phyloP scores from a whole-genome alignment of 345 rosid genomes.

The Linum lewisii region DNA sequence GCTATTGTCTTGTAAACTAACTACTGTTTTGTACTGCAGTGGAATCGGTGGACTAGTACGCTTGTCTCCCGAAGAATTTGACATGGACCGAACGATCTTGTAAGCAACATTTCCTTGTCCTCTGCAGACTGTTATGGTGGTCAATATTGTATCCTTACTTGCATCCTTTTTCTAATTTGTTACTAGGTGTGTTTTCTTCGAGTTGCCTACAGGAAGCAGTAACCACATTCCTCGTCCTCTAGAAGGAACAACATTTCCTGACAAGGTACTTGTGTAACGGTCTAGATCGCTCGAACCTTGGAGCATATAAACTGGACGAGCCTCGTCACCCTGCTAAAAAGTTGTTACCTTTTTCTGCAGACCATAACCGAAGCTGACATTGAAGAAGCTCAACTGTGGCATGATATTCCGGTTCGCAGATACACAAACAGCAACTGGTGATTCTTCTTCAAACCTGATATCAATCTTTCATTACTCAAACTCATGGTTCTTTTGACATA shows the following conservation, averaged over 20 bases:
- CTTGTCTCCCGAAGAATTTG: background rate
- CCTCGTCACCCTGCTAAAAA: background rate
- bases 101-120: background rate
- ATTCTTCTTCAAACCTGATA: background rate
- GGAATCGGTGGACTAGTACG: slow-evolving; percentile 13
- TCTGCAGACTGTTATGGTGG: background rate
- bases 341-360: slow-evolving; percentile 2
- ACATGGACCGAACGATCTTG: background rate
- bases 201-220: background rate
- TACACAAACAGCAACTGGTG: background rate
- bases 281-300: background rate
- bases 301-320: background rate
- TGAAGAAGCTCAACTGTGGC: slow-evolving; percentile 7
- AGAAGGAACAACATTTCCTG: slow-evolving; percentile 12
- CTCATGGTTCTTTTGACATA: too few relatives aligned
- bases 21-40: background rate
- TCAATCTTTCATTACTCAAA: background rate
- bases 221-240: slow-evolving; percentile 15
- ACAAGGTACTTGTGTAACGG: background rate
- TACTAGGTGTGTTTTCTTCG: slow-evolving; percentile 11
- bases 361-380: slow-evolving; percentile 12
- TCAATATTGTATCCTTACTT: background rate
- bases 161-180: too few relatives aligned
- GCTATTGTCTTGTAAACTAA: background rate
- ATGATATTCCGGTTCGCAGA: slow-evolving; percentile 8